Evolutionary conservation across 2,329 filamentous ascomycete species (phyloP).

Genomic region (Dichotomopilus funicola): DNA sequence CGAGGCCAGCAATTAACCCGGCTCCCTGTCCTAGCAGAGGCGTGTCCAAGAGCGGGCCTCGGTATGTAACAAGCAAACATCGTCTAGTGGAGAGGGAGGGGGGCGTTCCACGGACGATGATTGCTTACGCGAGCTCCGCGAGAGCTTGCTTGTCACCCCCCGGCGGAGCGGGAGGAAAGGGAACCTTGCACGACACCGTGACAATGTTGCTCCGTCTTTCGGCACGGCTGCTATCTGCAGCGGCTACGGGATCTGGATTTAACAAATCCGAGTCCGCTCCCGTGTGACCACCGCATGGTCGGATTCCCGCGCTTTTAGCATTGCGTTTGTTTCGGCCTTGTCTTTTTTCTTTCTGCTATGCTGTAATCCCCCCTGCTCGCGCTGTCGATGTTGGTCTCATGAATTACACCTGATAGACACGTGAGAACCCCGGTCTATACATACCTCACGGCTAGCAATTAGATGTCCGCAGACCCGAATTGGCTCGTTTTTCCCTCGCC

Average conservation of each 20-base stretch:
- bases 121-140: too few relatives aligned
- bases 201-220: conserved; percentile 13
- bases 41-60: conserved; percentile 13
- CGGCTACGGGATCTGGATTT: conserved; percentile 13
- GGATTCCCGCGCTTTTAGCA: too few relatives aligned
- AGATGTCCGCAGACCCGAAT: too few relatives aligned
- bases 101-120: too few relatives aligned
- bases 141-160: too few relatives aligned
- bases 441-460: too few relatives aligned
- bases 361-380: background rate
- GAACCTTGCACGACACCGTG: conserved; percentile 12
- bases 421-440: background rate
- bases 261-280: conserved; percentile 13
- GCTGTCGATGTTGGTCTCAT: background rate
- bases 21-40: conserved; percentile 17
- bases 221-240: conserved; percentile 21
- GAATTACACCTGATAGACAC: background rate
- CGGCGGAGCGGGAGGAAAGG: too few relatives aligned
- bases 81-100: too few relatives aligned
- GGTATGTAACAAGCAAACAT: background rate
- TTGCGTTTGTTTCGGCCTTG: background rate
- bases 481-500: background rate
- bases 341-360: background rate
- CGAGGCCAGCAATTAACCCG: conserved; percentile 2
- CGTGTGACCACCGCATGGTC: background rate